These are phyloP conservation scores for Fraxinus latifolia DNA, from an alignment of 305 asterid genomes.

Conservation along the genomic window DNA sequence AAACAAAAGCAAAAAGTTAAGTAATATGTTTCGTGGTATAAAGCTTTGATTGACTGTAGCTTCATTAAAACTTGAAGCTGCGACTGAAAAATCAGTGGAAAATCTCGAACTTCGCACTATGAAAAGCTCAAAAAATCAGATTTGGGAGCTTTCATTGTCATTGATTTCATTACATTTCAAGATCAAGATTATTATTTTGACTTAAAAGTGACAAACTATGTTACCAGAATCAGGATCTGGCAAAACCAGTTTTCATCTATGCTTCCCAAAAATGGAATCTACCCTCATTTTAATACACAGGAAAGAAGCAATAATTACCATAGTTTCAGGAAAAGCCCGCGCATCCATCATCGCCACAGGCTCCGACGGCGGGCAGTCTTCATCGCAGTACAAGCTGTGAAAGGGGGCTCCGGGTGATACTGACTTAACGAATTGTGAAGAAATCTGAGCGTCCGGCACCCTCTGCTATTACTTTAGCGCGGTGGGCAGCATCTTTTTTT, in stretches of 20 bases:
- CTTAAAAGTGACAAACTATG: background rate
- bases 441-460: conserved; percentile 34
- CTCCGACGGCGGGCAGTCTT: conserved; percentile 69
- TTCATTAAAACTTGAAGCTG: background rate
- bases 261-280: background rate
- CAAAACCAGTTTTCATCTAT: background rate
- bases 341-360: conserved; percentile 51
- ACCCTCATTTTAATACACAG: background rate
- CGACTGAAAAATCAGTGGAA: background rate
- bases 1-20: no score
- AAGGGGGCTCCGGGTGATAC: conserved; percentile 6
- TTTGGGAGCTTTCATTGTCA: background rate
- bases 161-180: background rate
- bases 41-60: background rate
- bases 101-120: background rate
- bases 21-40: background rate
- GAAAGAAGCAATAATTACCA: background rate
- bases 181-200: background rate
- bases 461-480: conserved; percentile 10
- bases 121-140: background rate
- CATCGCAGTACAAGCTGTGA: conserved; percentile 47
- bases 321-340: conserved; percentile 20
- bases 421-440: background rate
- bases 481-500: conserved; percentile 30
- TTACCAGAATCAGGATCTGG: background rate